Conservation (phyloP, 208 protist species). For the Acanthamoeba triangularis region DNA sequence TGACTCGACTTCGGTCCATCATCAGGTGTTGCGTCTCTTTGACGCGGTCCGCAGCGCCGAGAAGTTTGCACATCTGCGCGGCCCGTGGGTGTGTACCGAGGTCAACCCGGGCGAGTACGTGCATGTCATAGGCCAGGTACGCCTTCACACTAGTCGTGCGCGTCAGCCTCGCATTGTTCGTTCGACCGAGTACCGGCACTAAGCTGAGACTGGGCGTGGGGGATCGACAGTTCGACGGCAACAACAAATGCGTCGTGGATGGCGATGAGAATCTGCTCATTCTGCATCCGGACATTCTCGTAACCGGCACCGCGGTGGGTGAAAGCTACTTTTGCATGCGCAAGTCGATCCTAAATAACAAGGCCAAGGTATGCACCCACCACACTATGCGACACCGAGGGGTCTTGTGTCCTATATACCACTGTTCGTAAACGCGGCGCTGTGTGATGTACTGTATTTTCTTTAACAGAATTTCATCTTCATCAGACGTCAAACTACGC, state of each 20-base stretch:
- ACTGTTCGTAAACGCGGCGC: neutral
- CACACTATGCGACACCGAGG: neutral
- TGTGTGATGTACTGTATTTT: neutral
- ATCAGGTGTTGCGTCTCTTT: constrained; percentile 43
- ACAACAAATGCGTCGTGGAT: constrained; percentile 51
- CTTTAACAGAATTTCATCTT: neutral
- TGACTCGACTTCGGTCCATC: neutral
- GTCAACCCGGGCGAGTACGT: constrained; percentile 65
- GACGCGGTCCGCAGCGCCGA: constrained; percentile 3
- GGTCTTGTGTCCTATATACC: neutral
- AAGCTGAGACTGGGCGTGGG: too few species aligned
- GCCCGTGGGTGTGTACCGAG: constrained; percentile 8
- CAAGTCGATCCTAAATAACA: constrained; percentile 45
- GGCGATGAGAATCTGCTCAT: constrained; percentile 62
- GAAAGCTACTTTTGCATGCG: constrained; percentile 75
- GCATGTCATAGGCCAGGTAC: constrained; percentile 52
- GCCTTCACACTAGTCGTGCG: neutral
- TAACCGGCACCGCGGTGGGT: constrained; percentile 65
- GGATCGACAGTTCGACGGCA: neutral
- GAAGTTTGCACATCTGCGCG: constrained; percentile 60
- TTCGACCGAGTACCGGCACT: neutral
- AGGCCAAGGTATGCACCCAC: constrained; percentile 24
- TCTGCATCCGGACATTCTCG: constrained; percentile 64
- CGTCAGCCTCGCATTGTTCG: neutral
- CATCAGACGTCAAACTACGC: neutral